Conservation (phyloP, 345 rosid genomes). For the Noccaea bulbosa region DNA sequence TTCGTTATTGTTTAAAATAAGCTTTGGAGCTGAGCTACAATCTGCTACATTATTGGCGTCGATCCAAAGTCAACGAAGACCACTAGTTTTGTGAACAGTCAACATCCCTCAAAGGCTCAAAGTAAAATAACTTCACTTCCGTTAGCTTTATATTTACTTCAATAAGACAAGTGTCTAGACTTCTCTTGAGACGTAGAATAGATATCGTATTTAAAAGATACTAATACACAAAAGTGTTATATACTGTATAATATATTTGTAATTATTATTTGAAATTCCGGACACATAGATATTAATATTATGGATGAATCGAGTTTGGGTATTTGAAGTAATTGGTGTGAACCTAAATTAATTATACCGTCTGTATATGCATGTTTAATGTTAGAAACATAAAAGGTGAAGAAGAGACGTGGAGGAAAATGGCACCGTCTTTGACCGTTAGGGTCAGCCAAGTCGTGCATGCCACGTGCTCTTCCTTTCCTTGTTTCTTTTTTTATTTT, state of each 20-base stretch:
- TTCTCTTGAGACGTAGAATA: background rate
- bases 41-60: constrained; percentile 26
- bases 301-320: constrained; percentile 1
- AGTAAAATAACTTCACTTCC: background rate
- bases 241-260: background rate
- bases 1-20: background rate
- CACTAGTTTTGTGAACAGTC: constrained; percentile 27
- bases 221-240: background rate
- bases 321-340: background rate
- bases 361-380: constrained; percentile 2
- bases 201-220: background rate
- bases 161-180: background rate
- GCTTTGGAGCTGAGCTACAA: constrained; percentile 23
- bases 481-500: no score
- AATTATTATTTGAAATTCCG: background rate
- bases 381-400: background rate
- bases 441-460: constrained; percentile 27
- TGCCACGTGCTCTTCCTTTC: constrained; percentile 18
- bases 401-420: constrained; percentile 28
- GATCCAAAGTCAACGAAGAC: constrained; percentile 39
- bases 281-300: background rate
- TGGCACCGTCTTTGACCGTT: constrained; percentile 14
- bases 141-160: constrained; percentile 6
- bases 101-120: constrained; percentile 20
- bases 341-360: background rate